Percentiles rank a stretch among this genome's conserved stretches.
Evolutionary conservation across 441 rosid genomes (phyloP).

Genomic region (Pelargonium cotyledonis): DNA sequence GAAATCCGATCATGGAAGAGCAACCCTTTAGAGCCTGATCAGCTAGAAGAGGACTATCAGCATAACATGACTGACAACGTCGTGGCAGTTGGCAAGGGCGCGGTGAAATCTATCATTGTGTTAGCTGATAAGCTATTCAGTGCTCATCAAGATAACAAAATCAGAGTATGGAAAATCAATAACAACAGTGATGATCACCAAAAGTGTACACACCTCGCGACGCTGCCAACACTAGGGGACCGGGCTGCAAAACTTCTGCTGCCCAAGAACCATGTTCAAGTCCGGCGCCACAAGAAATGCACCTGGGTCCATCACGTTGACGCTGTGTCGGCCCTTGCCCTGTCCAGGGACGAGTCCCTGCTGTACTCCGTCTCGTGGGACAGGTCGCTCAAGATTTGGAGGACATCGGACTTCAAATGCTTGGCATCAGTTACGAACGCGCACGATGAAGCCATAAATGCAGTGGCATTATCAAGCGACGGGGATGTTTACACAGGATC

Average conservation of each 20-base stretch:
- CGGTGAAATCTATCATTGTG: slow-evolving; percentile 69
- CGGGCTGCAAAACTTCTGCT: slow-evolving; percentile 49
- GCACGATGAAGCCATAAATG: slow-evolving; percentile 83
- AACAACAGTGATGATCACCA: slow-evolving; percentile 33
- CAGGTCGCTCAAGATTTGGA: slow-evolving; percentile 78
- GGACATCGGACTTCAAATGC: slow-evolving; percentile 74
- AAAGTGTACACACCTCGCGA: slow-evolving; percentile 56
- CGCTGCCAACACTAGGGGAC: slow-evolving; percentile 77
- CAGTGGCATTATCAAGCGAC: slow-evolving; percentile 47
- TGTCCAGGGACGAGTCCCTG: slow-evolving; percentile 55
- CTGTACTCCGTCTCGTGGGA: slow-evolving; percentile 96
- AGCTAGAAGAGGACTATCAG: slow-evolving; percentile 28
- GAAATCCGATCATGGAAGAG: slow-evolving; percentile 63
- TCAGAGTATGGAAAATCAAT: slow-evolving; percentile 79
- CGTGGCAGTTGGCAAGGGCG: slow-evolving; percentile 49
- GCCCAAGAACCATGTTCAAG: slow-evolving; percentile 60
- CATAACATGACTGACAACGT: slow-evolving; percentile 22
- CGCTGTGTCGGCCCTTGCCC: slow-evolving; percentile 68
- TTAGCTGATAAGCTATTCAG: slow-evolving; percentile 66
- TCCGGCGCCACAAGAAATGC: slow-evolving; percentile 65
- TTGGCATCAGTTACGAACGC: slow-evolving; percentile 65
- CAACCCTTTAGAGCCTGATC: slow-evolving; percentile 29
- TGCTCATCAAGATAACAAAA: slow-evolving; percentile 92
- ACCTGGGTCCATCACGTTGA: slow-evolving; percentile 87
- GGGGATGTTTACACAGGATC: slow-evolving; percentile 83